phyloP scores from a whole-genome alignment of 768 basidiomycete genomes.

The Leccinellum albellum region DNA sequence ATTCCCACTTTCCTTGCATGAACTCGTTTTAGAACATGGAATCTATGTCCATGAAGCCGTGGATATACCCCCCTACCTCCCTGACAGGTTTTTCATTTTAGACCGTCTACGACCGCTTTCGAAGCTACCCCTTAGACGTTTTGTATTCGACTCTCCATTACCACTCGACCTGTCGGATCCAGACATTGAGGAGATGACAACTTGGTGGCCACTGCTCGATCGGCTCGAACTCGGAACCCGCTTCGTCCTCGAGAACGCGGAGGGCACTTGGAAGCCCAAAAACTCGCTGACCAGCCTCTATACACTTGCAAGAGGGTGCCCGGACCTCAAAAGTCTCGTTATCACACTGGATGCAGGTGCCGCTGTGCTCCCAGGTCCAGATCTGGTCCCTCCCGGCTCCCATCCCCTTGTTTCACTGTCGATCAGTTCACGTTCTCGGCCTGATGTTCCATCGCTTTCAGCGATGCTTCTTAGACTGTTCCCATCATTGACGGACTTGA shows the following conservation, averaged over 20 bases:
- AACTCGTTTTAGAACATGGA: conserved; percentile 41
- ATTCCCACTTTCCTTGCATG: conserved; percentile 30
- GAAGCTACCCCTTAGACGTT: conserved; percentile 32
- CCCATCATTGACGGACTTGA: conserved; percentile 35
- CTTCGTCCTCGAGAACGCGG: conserved; percentile 23
- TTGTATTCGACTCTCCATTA: conserved; percentile 39
- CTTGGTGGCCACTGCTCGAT: conserved; percentile 45
- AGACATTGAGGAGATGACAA: conserved; percentile 36
- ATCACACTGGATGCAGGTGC: conserved; percentile 15
- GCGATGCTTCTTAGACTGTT: conserved; percentile 35
- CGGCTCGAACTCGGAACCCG: conserved; percentile 40
- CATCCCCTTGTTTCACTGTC: conserved; percentile 33
- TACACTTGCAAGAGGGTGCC: conserved; percentile 16
- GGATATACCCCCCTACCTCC: conserved; percentile 19
- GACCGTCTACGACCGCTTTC: conserved; percentile 35
- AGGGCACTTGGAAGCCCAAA: conserved; percentile 16
- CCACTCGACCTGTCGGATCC: conserved; percentile 38
- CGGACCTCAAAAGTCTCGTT: conserved; percentile 14
- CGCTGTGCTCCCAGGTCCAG: not conserved
- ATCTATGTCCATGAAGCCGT: conserved; percentile 29
- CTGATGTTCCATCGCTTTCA: conserved; percentile 28
- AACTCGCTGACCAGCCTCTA: conserved; percentile 17
- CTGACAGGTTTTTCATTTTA: conserved; percentile 20
- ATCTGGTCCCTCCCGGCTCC: not conserved
- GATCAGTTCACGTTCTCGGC: conserved; percentile 31